A percentile compares a stretch with the other conserved stretches of the same genome.
These are phyloP conservation scores for Athelia psychrophila DNA, from an alignment of 1,284 basidiomycete genomes.

Conservation along the genomic window DNA sequence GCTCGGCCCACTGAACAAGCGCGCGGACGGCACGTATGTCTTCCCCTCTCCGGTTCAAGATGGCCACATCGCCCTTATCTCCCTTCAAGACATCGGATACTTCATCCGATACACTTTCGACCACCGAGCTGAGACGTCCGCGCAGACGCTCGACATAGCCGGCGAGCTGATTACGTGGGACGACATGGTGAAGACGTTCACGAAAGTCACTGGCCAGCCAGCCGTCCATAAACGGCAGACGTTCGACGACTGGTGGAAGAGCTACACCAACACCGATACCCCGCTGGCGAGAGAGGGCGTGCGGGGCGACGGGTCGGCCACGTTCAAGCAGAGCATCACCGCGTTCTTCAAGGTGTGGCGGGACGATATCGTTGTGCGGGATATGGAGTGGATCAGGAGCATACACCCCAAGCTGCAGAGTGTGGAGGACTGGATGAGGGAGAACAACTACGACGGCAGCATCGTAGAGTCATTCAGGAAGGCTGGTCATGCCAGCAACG, in stretches of 20 bases:
- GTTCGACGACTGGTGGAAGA: slow-evolving; percentile 38
- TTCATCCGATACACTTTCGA: slow-evolving; percentile 47
- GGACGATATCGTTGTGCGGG: slow-evolving; percentile 39
- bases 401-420: slow-evolving; percentile 29
- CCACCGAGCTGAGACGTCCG: slow-evolving; percentile 35
- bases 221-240: slow-evolving; percentile 35
- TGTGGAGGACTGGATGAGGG: slow-evolving; percentile 23
- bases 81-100: slow-evolving; percentile 45
- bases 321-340: slow-evolving; percentile 37
- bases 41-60: slow-evolving; percentile 37
- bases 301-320: slow-evolving; percentile 31
- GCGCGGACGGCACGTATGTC: slow-evolving; percentile 40
- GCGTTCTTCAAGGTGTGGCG: slow-evolving; percentile 38
- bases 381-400: slow-evolving; percentile 38
- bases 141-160: slow-evolving; percentile 36
- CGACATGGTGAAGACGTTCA: slow-evolving; percentile 39
- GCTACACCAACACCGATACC: slow-evolving; percentile 27
- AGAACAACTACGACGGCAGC: slow-evolving; percentile 16
- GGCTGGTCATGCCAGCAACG: no score
- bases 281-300: no score
- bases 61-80: slow-evolving; percentile 41
- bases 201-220: slow-evolving; percentile 39
- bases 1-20: slow-evolving; percentile 36
- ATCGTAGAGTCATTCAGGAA: no score
- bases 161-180: slow-evolving; percentile 44